Evolutionary conservation across 2,329 filamentous ascomycete species (phyloP).

Genomic region (Claviceps purpurea): DNA sequence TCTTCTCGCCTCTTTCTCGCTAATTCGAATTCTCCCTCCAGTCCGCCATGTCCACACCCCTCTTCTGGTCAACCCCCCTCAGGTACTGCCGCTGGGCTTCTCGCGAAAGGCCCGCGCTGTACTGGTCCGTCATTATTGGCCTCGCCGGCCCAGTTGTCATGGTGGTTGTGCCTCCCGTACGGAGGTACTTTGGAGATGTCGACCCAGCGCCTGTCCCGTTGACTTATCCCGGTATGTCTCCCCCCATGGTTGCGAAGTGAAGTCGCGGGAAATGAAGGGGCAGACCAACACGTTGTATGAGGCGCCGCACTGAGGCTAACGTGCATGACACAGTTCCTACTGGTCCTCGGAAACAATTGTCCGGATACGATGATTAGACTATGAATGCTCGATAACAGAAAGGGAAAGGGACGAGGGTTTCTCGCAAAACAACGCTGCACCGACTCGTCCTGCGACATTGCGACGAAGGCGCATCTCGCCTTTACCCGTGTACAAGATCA

Average conservation of each 20-base stretch:
- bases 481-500: conserved; percentile 6
- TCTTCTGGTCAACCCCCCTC: conserved; percentile 77
- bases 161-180: conserved; percentile 58
- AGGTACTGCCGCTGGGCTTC: conserved; percentile 81
- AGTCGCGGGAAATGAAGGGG: neutral
- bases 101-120: conserved; percentile 79
- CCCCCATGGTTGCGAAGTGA: neutral
- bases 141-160: conserved; percentile 57
- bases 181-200: conserved; percentile 60
- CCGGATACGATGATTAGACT: conserved; percentile 45
- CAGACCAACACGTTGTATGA: neutral
- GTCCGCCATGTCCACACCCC: conserved; percentile 46
- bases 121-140: conserved; percentile 73
- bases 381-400: neutral
- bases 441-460: neutral
- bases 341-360: conserved; percentile 45
- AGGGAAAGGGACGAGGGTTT: neutral
- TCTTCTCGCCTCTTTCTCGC: neutral
- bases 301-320: neutral
- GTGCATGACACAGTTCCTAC: conserved; percentile 33
- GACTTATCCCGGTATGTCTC: conserved; percentile 75
- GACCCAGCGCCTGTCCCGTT: conserved; percentile 61
- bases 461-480: neutral
- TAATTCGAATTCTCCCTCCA: neutral
- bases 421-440: neutral